A percentile compares a stretch with the other conserved stretches of the same genome.
phyloP scores from a whole-genome alignment of 2,329 filamentous ascomycete genomes.

The Trichophyton mentagrophytes region DNA sequence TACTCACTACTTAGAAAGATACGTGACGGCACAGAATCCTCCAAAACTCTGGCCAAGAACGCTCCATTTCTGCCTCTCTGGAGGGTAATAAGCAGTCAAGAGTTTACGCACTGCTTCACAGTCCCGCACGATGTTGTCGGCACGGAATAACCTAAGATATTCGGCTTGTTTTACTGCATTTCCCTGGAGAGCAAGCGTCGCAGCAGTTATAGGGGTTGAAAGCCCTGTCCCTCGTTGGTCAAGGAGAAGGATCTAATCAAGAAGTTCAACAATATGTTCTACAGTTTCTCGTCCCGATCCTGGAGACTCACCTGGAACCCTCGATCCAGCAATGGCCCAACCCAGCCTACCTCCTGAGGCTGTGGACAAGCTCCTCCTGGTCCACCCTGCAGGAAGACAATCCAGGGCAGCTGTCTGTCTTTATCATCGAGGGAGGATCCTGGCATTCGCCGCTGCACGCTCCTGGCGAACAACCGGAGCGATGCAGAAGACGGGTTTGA shows the following conservation, averaged over 20 bases:
- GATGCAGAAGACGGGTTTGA: conserved; percentile 45
- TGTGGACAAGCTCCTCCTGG: conserved; percentile 65
- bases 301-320: conserved; percentile 56
- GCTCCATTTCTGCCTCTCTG: conserved; percentile 65
- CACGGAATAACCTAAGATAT: conserved; percentile 74
- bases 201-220: conserved; percentile 64
- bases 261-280: not conserved
- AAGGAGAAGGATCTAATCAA: conserved; percentile 52
- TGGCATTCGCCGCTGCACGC: conserved; percentile 53
- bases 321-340: conserved; percentile 57
- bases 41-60: conserved; percentile 87
- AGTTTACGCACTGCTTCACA: conserved; percentile 71
- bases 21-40: conserved; percentile 72
- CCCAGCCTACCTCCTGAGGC: conserved; percentile 61
- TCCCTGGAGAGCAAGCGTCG: conserved; percentile 54
- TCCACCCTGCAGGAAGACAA: conserved; percentile 70
- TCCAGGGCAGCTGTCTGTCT: conserved; percentile 44
- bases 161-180: conserved; percentile 56
- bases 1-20: conserved; percentile 58
- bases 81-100: conserved; percentile 56
- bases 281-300: not conserved
- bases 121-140: conserved; percentile 81
- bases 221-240: conserved; percentile 85
- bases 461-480: conserved; percentile 66
- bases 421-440: conserved; percentile 39